Conservation (phyloP, 2,329 filamentous ascomycete genomes). For the Alternaria rosae region DNA sequence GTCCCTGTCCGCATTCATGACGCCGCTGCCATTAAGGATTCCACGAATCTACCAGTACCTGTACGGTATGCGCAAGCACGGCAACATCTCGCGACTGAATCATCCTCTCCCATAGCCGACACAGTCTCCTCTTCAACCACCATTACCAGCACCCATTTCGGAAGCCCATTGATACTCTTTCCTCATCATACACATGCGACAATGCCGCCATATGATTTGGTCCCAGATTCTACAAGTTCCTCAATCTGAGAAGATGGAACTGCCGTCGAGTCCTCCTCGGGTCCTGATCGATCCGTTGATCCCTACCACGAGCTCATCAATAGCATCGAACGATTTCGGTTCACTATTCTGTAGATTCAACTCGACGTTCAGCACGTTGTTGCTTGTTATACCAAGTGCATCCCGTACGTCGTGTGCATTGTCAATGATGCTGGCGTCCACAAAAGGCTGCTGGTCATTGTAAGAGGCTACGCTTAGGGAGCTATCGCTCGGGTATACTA, state of each 20-base stretch:
- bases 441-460: too few species aligned
- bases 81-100: not conserved
- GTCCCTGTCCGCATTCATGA: not conserved
- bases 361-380: too few species aligned
- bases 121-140: not conserved
- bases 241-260: not conserved
- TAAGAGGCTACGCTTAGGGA: too few species aligned
- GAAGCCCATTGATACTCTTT: not conserved
- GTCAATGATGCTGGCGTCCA: too few species aligned
- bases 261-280: not conserved
- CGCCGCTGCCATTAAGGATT: not conserved
- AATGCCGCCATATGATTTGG: not conserved
- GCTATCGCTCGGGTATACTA: too few species aligned
- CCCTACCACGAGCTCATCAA: not conserved
- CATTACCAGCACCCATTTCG: not conserved
- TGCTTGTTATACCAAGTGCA: too few species aligned
- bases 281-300: not conserved
- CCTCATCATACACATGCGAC: not conserved
- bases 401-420: too few species aligned
- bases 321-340: slow-evolving; percentile 1
- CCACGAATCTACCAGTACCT: not conserved
- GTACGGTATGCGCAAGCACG: not conserved
- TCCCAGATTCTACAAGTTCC: not conserved
- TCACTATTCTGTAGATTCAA: too few species aligned
- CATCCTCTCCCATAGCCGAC: not conserved